These are phyloP conservation scores for Sclerotinia spermophila DNA, from an alignment of 2,329 filamentous ascomycete genomes.

Conservation along the genomic window DNA sequence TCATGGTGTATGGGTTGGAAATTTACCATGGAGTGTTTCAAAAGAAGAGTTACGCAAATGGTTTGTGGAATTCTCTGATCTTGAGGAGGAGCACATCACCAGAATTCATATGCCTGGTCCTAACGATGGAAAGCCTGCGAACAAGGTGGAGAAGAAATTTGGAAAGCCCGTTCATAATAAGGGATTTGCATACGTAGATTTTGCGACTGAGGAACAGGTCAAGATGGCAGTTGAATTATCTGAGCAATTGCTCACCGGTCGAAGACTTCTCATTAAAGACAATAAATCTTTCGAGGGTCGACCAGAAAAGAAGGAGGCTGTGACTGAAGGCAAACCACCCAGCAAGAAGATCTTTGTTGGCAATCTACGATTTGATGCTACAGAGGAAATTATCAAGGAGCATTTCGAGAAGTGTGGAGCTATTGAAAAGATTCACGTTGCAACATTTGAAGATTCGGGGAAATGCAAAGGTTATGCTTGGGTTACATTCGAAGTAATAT, in stretches of 20 bases:
- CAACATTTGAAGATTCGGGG: conserved; percentile 92
- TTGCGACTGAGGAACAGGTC: conserved; percentile 61
- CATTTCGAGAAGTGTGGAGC: conserved; percentile 85
- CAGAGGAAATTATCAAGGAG: conserved; percentile 72
- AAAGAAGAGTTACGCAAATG: conserved; percentile 73
- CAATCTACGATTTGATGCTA: conserved; percentile 79
- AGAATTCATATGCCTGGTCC: conserved; percentile 58
- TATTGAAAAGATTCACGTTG: conserved; percentile 79
- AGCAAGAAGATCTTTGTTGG: conserved; percentile 85
- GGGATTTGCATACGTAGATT: conserved; percentile 96
- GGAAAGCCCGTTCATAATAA: conserved; percentile 56
- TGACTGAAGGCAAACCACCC: conserved; percentile 55
- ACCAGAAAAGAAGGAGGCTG: conserved; percentile 56
- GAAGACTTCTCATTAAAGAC: conserved; percentile 89
- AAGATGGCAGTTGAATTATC: conserved; percentile 77
- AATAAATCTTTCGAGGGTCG: conserved; percentile 87
- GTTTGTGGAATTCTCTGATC: conserved; percentile 68
- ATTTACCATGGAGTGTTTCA: conserved; percentile 79
- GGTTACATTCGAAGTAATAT: conserved; percentile 82
- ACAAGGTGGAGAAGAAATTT: conserved; percentile 34
- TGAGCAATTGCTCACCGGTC: conserved; percentile 73
- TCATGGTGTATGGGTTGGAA: conserved; percentile 93
- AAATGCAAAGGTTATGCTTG: conserved; percentile 98
- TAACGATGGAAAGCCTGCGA: conserved; percentile 41
- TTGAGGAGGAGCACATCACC: conserved; percentile 70